Evolutionary conservation across 2,329 filamentous ascomycete species (phyloP).

Genomic region (Camillea tinctor): DNA sequence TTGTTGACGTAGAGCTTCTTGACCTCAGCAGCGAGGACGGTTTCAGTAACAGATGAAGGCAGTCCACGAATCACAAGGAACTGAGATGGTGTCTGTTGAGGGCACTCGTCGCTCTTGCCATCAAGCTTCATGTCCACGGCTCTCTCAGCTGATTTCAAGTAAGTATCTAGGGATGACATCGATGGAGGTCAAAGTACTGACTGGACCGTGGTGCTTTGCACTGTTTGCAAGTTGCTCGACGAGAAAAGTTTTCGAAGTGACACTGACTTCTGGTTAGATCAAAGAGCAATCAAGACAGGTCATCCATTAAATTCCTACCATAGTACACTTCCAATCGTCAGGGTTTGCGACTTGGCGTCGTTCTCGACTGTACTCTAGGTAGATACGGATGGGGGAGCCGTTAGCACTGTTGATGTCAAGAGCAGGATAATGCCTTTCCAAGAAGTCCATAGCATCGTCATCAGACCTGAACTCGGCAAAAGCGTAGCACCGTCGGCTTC

Average conservation of each 20-base stretch:
- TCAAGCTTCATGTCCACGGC: slow-evolving; percentile 41
- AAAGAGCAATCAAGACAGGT: not conserved
- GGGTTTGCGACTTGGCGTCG: slow-evolving; percentile 34
- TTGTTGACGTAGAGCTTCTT: slow-evolving; percentile 66
- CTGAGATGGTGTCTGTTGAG: slow-evolving; percentile 62
- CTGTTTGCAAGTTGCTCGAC: slow-evolving; percentile 35
- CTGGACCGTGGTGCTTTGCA: slow-evolving; percentile 35
- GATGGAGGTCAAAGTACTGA: slow-evolving; percentile 14
- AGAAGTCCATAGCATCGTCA: slow-evolving; percentile 39
- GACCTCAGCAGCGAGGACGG: slow-evolving; percentile 69
- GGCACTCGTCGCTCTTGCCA: slow-evolving; percentile 47
- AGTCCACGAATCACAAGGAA: slow-evolving; percentile 74
- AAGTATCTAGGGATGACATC: slow-evolving; percentile 2
- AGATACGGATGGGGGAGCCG: slow-evolving; percentile 32
- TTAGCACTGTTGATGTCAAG: slow-evolving; percentile 35
- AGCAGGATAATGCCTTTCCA: slow-evolving; percentile 37
- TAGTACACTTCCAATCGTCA: slow-evolving; percentile 40
- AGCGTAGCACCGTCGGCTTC: slow-evolving; percentile 33
- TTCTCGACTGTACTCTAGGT: slow-evolving; percentile 37
- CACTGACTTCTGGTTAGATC: slow-evolving; percentile 25
- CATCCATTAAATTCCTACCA: slow-evolving; percentile 26
- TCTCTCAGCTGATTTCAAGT: slow-evolving; percentile 24
- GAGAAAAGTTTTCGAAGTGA: slow-evolving; percentile 36
- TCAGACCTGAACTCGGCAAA: slow-evolving; percentile 42
- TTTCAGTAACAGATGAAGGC: slow-evolving; percentile 68